Percentiles rank a stretch among this genome's conserved stretches.
Conservation (phyloP, 202 grass and related monocot species). For the Zoysia matrella region DNA sequence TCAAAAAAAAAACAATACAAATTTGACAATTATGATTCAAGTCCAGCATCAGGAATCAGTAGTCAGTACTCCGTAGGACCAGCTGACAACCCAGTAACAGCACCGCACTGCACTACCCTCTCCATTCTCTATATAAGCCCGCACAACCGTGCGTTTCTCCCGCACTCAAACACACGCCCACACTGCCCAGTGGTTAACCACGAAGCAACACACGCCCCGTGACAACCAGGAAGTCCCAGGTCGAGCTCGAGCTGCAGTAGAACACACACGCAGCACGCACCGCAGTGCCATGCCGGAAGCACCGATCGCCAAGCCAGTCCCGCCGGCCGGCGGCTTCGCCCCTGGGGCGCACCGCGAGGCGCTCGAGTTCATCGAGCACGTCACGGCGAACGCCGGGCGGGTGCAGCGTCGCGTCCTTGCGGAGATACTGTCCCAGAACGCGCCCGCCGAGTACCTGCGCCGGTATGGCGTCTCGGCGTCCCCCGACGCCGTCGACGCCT, state of each 20-base stretch:
- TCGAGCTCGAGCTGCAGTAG: constrained; percentile 18
- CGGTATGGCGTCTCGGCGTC: constrained; percentile 43
- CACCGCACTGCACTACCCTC: neutral
- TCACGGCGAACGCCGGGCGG: constrained; percentile 53
- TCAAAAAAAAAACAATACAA: too few relatives aligned
- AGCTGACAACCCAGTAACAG: constrained; percentile 16
- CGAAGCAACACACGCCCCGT: constrained; percentile 25
- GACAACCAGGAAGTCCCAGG: constrained; percentile 25
- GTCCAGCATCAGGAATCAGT: neutral
- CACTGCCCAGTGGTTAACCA: constrained; percentile 24
- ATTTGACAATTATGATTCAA: constrained; percentile 2
- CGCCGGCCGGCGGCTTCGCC: constrained; percentile 40
- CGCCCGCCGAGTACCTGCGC: constrained; percentile 71
- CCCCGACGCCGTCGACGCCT: constrained; percentile 46
- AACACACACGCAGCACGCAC: neutral
- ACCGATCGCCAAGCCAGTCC: constrained; percentile 34
- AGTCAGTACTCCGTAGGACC: constrained; percentile 37
- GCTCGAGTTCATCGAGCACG: constrained; percentile 76
- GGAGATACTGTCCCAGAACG: constrained; percentile 79
- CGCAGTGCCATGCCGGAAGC: constrained; percentile 83
- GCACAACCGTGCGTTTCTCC: constrained; percentile 37
- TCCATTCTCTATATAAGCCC: constrained; percentile 60
- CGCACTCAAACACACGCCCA: constrained; percentile 30
- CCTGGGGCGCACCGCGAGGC: constrained; percentile 66
- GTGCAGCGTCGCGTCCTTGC: constrained; percentile 55